phyloP scores from a whole-genome alignment of 352 stramenopile species.

The Phytophthora brassicae region DNA sequence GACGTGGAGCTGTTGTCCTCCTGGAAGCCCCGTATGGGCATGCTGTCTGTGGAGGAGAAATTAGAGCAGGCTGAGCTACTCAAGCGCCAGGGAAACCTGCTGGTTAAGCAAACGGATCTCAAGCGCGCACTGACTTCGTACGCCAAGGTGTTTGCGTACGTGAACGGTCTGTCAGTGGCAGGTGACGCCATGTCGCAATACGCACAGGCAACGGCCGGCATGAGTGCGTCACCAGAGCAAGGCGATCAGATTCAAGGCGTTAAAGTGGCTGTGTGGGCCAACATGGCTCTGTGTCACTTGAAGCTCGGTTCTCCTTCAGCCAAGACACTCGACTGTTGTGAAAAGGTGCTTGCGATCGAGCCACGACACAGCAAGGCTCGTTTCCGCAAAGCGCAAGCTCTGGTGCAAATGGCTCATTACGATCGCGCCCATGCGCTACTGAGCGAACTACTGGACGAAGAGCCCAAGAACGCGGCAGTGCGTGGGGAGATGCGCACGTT shows the following conservation, averaged over 20 bases:
- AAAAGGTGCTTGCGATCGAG: slow-evolving; percentile 76
- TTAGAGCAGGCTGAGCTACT: slow-evolving; percentile 68
- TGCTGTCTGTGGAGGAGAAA: slow-evolving; percentile 70
- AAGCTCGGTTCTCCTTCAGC: slow-evolving; percentile 57
- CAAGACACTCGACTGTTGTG: slow-evolving; percentile 61
- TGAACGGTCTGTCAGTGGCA: slow-evolving; percentile 75
- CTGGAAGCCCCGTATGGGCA: slow-evolving; percentile 71
- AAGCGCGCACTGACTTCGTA: slow-evolving; percentile 67
- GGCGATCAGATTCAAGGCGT: slow-evolving; percentile 61
- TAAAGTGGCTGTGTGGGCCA: slow-evolving; percentile 73
- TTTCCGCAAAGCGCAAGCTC: slow-evolving; percentile 81
- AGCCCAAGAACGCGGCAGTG: slow-evolving; percentile 74
- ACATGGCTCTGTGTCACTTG: slow-evolving; percentile 84
- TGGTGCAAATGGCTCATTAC: slow-evolving; percentile 58
- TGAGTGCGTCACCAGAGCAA: slow-evolving; percentile 57
- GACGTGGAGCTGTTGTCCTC: slow-evolving; percentile 54
- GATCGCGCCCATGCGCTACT: slow-evolving; percentile 62
- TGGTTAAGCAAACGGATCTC: slow-evolving; percentile 59
- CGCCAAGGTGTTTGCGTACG: slow-evolving; percentile 80
- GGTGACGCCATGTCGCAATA: slow-evolving; percentile 84
- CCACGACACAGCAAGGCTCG: slow-evolving; percentile 70
- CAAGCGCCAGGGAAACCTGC: slow-evolving; percentile 80
- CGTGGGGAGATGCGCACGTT: slow-evolving; percentile 63
- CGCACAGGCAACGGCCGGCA: slow-evolving; percentile 38
- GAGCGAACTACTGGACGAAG: slow-evolving; percentile 46